These are phyloP conservation scores for Podochytrium sp. DNA, from an alignment of 192 early-diverging fungal genomes.

Conservation along the genomic window DNA sequence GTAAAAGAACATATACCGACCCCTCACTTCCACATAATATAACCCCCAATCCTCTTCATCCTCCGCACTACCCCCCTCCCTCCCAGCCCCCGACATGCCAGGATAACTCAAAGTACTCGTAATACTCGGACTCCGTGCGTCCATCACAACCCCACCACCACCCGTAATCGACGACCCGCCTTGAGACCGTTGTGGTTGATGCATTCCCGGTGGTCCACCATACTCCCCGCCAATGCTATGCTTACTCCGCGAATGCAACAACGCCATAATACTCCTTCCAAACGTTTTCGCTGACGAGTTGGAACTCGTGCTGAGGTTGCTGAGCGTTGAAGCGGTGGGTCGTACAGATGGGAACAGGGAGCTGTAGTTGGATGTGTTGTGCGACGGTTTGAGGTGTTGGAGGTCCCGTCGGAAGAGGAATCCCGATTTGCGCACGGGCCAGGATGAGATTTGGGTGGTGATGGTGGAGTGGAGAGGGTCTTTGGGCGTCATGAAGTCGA, in stretches of 20 bases:
- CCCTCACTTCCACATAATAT: slow-evolving; percentile 49
- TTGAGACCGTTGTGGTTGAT: neutral
- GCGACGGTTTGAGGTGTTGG: slow-evolving; percentile 11
- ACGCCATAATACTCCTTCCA: neutral
- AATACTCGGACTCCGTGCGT: slow-evolving; percentile 23
- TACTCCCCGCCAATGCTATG: neutral
- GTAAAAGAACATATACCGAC: slow-evolving; percentile 53
- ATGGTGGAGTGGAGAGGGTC: slow-evolving; percentile 15
- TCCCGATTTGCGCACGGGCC: slow-evolving; percentile 46
- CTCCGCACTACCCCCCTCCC: neutral
- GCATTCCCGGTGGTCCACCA: neutral
- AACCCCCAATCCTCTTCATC: slow-evolving; percentile 49
- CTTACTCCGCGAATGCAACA: neutral
- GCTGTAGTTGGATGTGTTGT: slow-evolving; percentile 24
- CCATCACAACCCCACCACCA: neutral
- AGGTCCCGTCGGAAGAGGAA: slow-evolving; percentile 41
- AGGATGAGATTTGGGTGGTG: slow-evolving; percentile 13
- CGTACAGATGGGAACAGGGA: slow-evolving; percentile 20
- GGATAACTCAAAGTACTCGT: slow-evolving; percentile 17
- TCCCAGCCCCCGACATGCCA: neutral
- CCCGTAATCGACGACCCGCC: neutral
- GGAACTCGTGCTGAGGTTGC: neutral
- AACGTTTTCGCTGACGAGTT: slow-evolving; percentile 1
- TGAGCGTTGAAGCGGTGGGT: slow-evolving; percentile 9
- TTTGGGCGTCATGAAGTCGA: slow-evolving; percentile 16